phyloP scores from a whole-genome alignment of 2,329 filamentous ascomycete genomes.

The Fusarium anthophilum region DNA sequence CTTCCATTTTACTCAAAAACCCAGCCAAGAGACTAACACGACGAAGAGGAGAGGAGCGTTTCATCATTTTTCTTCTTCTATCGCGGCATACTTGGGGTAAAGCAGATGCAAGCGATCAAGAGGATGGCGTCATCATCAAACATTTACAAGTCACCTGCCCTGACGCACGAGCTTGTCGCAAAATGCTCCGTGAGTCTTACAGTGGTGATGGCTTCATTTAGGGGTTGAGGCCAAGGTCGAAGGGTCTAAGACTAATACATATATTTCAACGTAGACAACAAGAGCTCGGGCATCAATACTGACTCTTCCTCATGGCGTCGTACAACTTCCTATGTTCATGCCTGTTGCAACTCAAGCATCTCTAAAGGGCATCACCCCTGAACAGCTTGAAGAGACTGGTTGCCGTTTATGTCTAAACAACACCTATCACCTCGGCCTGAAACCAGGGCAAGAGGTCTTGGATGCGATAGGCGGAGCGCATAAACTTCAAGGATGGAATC shows the following conservation, averaged over 20 bases:
- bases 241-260: conserved; percentile 26
- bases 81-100: neutral
- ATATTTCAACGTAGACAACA: conserved; percentile 72
- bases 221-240: neutral
- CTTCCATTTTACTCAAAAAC: conserved; percentile 19
- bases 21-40: conserved; percentile 10
- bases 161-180: conserved; percentile 81
- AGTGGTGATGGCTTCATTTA: conserved; percentile 19
- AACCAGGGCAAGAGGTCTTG: conserved; percentile 90
- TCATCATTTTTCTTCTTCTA: neutral
- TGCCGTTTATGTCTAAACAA: conserved; percentile 96
- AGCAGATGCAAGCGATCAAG: conserved; percentile 46
- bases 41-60: conserved; percentile 5
- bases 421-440: conserved; percentile 95
- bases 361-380: conserved; percentile 91
- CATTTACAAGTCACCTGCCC: conserved; percentile 68
- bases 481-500: conserved; percentile 91
- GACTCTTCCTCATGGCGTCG: conserved; percentile 88
- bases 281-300: conserved; percentile 91
- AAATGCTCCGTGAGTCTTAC: conserved; percentile 76
- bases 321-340: conserved; percentile 96
- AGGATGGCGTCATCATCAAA: conserved; percentile 59
- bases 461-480: conserved; percentile 92
- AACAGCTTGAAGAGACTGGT: conserved; percentile 88
- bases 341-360: conserved; percentile 97